Evolutionary conservation across 257 asterid genomes (phyloP).

Genomic region (Rehmannia glutinosa): DNA sequence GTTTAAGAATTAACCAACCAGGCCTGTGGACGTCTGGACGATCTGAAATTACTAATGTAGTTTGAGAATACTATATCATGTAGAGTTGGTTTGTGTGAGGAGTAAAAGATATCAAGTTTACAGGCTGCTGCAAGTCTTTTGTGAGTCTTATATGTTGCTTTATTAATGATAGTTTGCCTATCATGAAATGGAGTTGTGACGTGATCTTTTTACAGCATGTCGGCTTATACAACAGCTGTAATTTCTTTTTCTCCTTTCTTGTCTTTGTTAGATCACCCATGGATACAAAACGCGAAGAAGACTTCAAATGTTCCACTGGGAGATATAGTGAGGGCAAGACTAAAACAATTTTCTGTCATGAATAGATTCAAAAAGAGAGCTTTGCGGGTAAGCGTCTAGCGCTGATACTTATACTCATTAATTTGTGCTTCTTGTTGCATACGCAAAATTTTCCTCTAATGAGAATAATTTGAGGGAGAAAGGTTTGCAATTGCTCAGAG

Average conservation of each 20-base stretch:
- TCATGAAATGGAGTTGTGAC: slow-evolving; percentile 4
- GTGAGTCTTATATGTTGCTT: background rate
- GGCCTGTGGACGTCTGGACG: too few species aligned
- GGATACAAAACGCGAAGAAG: slow-evolving; percentile 87
- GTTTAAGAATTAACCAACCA: too few species aligned
- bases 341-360: slow-evolving; percentile 89
- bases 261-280: slow-evolving; percentile 72
- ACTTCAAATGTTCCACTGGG: slow-evolving; percentile 95
- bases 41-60: too few species aligned
- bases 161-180: background rate
- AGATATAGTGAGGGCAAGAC: slow-evolving; percentile 92
- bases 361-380: slow-evolving; percentile 94
- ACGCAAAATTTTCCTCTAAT: background rate
- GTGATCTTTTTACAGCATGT: background rate
- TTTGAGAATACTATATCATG: background rate
- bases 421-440: background rate
- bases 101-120: background rate
- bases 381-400: slow-evolving; percentile 58
- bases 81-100: slow-evolving; percentile 3
- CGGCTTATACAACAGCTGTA: slow-evolving; percentile 14
- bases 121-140: background rate
- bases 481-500: background rate
- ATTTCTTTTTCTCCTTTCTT: slow-evolving; percentile 10
- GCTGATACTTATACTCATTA: background rate
- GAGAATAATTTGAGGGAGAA: background rate